Conservation (phyloP, 1,284 basidiomycete genomes). For the Fomitiporia mediterranea region DNA sequence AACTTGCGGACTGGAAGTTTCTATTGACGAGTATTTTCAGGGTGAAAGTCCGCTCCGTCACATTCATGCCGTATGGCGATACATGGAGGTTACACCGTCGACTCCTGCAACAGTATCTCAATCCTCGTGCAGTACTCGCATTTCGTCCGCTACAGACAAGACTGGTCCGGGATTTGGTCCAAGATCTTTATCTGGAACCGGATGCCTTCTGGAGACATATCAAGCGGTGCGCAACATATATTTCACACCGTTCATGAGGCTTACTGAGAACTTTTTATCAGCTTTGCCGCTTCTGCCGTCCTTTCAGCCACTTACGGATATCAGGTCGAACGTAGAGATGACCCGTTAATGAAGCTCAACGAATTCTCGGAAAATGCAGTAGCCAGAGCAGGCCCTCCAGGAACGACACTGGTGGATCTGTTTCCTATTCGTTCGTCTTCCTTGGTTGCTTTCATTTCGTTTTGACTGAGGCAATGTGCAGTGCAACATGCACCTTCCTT, state of each 20-base stretch:
- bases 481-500: conserved; percentile 15
- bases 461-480: neutral
- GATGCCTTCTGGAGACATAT: conserved; percentile 25
- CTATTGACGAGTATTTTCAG: neutral
- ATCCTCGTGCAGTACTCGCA: conserved; percentile 21
- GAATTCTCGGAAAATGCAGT: neutral
- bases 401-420: conserved; percentile 13
- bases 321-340: conserved; percentile 17
- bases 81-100: conserved; percentile 30
- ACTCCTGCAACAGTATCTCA: conserved; percentile 30
- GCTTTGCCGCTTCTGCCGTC: conserved; percentile 13
- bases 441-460: neutral
- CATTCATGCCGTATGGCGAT: conserved; percentile 28
- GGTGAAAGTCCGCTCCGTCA: conserved; percentile 18
- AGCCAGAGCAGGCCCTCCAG: conserved; percentile 4
- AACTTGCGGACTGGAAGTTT: no score
- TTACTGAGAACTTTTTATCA: neutral
- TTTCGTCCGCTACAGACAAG: conserved; percentile 26
- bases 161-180: conserved; percentile 25
- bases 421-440: conserved; percentile 12
- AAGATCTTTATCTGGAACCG: conserved; percentile 24
- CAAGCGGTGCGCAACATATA: conserved; percentile 19
- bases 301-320: conserved; percentile 14
- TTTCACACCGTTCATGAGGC: neutral
- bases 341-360: conserved; percentile 27